Conservation (phyloP, 371 early-diverging fungal species). For the Mucor mucedo region DNA sequence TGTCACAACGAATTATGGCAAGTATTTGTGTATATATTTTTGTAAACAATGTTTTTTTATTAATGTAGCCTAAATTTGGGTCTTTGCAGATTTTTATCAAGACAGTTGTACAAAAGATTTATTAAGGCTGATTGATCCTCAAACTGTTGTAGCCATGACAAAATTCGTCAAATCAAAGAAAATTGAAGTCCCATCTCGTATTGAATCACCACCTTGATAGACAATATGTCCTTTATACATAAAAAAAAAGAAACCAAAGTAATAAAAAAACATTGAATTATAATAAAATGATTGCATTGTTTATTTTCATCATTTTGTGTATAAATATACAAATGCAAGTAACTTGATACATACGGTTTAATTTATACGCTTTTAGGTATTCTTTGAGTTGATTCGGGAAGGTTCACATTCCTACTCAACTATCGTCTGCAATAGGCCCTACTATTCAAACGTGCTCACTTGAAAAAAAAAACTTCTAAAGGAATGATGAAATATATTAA, state of each 20-base stretch:
- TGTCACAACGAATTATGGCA: conserved; percentile 34
- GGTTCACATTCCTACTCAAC: background rate
- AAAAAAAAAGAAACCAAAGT: background rate
- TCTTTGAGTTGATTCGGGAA: background rate
- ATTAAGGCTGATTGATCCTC: conserved; percentile 28
- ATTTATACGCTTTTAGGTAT: background rate
- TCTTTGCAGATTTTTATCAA: conserved; percentile 31
- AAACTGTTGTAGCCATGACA: conserved; percentile 18
- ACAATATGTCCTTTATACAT: background rate
- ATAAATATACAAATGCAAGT: background rate
- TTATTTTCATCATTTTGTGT: background rate
- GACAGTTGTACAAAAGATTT: conserved; percentile 38
- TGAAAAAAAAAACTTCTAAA: background rate
- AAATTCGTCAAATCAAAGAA: conserved; percentile 8
- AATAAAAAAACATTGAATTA: background rate
- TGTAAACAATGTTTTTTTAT: background rate
- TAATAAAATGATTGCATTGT: background rate
- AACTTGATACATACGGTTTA: background rate
- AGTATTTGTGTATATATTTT: background rate
- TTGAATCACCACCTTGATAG: background rate
- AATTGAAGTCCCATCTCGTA: conserved; percentile 11
- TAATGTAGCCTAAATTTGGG: conserved; percentile 5
- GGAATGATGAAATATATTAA: background rate
- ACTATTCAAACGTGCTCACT: too few relatives aligned
- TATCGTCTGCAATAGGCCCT: background rate